Percentiles rank a stretch among this genome's conserved stretches.
Conservation (phyloP, 1,284 basidiomycete species). For the Cerioporus squamosus region DNA sequence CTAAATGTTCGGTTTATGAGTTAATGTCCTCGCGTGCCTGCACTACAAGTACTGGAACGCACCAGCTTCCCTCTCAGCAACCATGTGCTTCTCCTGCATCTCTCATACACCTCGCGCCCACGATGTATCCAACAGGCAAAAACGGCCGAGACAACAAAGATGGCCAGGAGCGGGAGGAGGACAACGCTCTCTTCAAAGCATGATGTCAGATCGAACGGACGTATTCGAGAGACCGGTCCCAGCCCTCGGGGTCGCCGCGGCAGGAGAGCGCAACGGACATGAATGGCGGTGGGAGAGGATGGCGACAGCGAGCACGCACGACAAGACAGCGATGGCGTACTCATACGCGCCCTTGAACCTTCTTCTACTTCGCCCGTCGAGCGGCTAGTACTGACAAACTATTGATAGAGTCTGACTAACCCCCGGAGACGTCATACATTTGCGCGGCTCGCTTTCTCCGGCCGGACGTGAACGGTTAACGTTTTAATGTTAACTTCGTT, state of each 20-base stretch:
- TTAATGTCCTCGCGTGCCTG: neutral
- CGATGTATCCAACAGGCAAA: slow-evolving; percentile 41
- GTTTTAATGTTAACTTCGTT: too few species aligned
- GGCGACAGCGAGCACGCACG: slow-evolving; percentile 34
- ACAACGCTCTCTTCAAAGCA: slow-evolving; percentile 86
- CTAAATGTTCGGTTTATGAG: slow-evolving; percentile 35
- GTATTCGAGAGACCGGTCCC: slow-evolving; percentile 61
- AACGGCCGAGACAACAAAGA: slow-evolving; percentile 50
- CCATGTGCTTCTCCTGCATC: slow-evolving; percentile 46
- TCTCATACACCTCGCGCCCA: slow-evolving; percentile 29
- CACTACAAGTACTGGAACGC: slow-evolving; percentile 32
- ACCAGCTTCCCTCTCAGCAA: slow-evolving; percentile 69
- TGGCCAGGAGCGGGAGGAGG: slow-evolving; percentile 53
- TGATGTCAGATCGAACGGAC: slow-evolving; percentile 80
- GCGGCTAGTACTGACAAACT: neutral
- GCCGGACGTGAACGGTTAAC: too few species aligned
- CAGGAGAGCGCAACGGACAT: slow-evolving; percentile 38
- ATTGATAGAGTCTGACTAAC: neutral
- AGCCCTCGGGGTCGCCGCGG: slow-evolving; percentile 59
- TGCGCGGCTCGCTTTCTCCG: too few species aligned
- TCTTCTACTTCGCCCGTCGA: neutral
- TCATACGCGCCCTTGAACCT: neutral
- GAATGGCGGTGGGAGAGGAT: slow-evolving; percentile 18
- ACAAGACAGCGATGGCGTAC: slow-evolving; percentile 32
- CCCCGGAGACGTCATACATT: neutral